Base-by-base conservation (phyloP, 345 rosid species). In the Geranium brycei region DNA sequence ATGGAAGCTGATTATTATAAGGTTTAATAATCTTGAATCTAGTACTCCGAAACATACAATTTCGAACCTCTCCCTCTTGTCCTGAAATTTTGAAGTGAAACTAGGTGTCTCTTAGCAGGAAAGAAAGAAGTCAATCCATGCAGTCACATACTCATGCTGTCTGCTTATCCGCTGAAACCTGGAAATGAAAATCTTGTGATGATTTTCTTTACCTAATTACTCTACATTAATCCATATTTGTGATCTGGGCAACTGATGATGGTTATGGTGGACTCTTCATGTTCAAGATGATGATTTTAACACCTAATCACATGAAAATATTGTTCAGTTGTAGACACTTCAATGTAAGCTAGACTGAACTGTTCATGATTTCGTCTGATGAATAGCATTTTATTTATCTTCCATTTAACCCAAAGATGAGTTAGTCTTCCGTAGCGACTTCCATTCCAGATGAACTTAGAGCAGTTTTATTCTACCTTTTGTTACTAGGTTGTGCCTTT, bases 401-500 rank as follows among this genome's bases (percentile, higher is more conserved):
- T 38, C 41, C 57, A 47, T 4, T 57, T 59, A 31, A 17, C 0
- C 1, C 13, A 12, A 17, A 31, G 53, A 53, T n/a, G 13, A 47
- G 13, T 51, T 32, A 60, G 28, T 41, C 60, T 41, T 7, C 16
- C 61, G 17, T 38, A 64, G 62, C 19, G 70, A 63, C 51, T 31
- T 41, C 18, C 41, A n/a, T 51, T 68, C 64, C 10, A 47, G 17
- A 32, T 67, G 73, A 70, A 63, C 64, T 74, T 69, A 68, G 51
- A 67, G 58, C 66, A 64, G 65, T 32, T 38, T 19, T 61, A 35
- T 63, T 69, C 59, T 73, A 63, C 14, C 23, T 62, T 31, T 61
- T 66, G 71, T 3, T 12, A 76, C 4, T 80, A 89, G 98, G 98
- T 68, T 77, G 81, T 35, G 91, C 95, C 65, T 79, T 86, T 66